Evolutionary conservation across 1,139 yeast species (phyloP).

Genomic region (Zygosaccharomyces pseudobailii): DNA sequence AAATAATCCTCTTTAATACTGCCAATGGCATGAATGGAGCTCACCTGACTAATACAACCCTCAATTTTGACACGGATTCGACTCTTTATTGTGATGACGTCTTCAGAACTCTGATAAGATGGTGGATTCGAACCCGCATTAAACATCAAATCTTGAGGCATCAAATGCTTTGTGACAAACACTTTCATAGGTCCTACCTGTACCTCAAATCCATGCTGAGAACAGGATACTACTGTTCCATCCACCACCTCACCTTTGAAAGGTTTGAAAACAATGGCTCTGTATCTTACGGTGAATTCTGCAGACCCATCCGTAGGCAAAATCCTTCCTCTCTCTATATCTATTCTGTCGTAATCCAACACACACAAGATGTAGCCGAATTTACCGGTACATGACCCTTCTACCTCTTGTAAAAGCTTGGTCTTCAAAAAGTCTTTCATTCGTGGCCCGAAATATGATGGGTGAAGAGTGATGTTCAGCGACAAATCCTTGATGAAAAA

Average conservation of each 20-base stretch:
- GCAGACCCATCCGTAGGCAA: constrained; percentile 92
- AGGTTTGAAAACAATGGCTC: constrained; percentile 98
- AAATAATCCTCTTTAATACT: constrained; percentile 95
- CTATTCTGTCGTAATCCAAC: constrained; percentile 88
- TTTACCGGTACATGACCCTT: constrained; percentile 98
- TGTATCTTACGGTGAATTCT: constrained; percentile 90
- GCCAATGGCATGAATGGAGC: constrained; percentile 95
- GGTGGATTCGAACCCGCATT: constrained; percentile 98
- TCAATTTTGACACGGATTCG: constrained; percentile 91
- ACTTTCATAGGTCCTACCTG: constrained; percentile 97
- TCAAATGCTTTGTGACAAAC: constrained; percentile 89
- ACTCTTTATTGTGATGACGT: constrained; percentile 88
- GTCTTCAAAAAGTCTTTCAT: constrained; percentile 91
- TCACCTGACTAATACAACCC: constrained; percentile 96
- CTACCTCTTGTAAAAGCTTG: constrained; percentile 89
- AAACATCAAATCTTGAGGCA: constrained; percentile 89
- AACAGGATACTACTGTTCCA: constrained; percentile 90
- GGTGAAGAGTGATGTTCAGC: constrained; percentile 87
- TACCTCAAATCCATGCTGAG: constrained; percentile 95
- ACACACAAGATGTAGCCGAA: constrained; percentile 97
- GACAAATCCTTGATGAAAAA: constrained; percentile 74
- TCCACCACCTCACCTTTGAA: constrained; percentile 98
- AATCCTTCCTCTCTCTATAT: constrained; percentile 90
- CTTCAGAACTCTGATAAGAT: constrained; percentile 95
- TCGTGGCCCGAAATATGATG: constrained; percentile 95